These are phyloP conservation scores for Eimeria acervulina DNA, from an alignment of 169 alveolate species.

Conservation along the genomic window DNA sequence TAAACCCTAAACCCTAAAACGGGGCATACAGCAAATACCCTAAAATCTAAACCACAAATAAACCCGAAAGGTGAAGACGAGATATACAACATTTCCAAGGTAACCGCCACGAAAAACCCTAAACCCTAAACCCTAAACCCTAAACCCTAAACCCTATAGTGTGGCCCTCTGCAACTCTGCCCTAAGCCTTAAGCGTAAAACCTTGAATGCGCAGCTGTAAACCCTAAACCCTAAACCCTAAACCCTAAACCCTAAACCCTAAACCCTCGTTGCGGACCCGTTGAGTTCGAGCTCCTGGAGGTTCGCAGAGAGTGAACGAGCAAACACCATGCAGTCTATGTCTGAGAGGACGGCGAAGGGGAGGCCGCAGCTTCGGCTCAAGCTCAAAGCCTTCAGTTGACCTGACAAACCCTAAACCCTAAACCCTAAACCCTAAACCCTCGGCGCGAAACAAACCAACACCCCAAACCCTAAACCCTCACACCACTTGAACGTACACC, in stretches of 20 bases:
- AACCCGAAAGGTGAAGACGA: too few species aligned
- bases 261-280: slow-evolving; percentile 49
- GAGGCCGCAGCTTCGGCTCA: slow-evolving; percentile 77
- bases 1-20: slow-evolving; percentile 62
- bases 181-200: slow-evolving; percentile 15
- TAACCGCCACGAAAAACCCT: neutral
- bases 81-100: too few species aligned
- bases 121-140: slow-evolving; percentile 53
- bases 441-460: too few species aligned
- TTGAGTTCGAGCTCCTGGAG: slow-evolving; percentile 73
- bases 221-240: neutral
- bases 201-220: neutral
- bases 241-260: slow-evolving; percentile 53
- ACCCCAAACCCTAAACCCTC: neutral
- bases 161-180: neutral
- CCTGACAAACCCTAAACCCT: slow-evolving; percentile 71
- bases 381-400: slow-evolving; percentile 35
- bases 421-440: slow-evolving; percentile 22
- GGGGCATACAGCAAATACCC: too few species aligned
- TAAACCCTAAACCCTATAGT: neutral
- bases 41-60: too few species aligned
- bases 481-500: neutral
- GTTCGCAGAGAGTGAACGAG: slow-evolving; percentile 30
- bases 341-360: slow-evolving; percentile 79
- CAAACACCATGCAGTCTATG: slow-evolving; percentile 68